Percentiles rank a stretch among this genome's conserved stretches.
phyloP scores from a whole-genome alignment of 768 basidiomycete species.

The Trametes cingulata region DNA sequence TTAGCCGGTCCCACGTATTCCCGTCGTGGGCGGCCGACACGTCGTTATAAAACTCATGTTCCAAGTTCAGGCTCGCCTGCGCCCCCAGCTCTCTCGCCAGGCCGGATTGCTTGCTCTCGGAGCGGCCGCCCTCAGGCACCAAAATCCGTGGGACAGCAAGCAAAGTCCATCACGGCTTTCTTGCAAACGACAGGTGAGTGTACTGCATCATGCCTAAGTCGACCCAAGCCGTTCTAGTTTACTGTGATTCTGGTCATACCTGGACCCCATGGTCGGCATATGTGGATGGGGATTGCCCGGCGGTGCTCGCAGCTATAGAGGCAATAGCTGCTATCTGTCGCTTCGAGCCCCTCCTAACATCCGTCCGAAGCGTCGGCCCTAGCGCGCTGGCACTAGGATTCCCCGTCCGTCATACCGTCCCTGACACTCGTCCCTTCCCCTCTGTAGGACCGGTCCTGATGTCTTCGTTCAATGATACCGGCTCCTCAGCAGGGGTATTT shows the following conservation, averaged over 20 bases:
- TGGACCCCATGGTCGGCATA: neutral
- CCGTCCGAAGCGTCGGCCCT: conserved; percentile 11
- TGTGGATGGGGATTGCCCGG: conserved; percentile 11
- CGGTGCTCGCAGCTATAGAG: conserved; percentile 21
- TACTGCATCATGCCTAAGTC: neutral
- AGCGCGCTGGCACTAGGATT: conserved; percentile 10
- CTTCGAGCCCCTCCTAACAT: conserved; percentile 14
- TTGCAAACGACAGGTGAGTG: conserved; percentile 2
- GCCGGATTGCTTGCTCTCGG: conserved; percentile 4
- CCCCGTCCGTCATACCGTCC: conserved; percentile 6
- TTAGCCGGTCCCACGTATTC: conserved; percentile 28
- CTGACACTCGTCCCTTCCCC: conserved; percentile 10
- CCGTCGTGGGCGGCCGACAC: neutral
- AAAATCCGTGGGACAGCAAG: neutral
- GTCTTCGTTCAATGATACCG: conserved; percentile 12
- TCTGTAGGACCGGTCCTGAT: conserved; percentile 8
- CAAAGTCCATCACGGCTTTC: neutral
- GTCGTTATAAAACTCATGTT: conserved; percentile 13
- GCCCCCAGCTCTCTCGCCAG: conserved; percentile 5
- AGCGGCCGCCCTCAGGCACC: conserved; percentile 10
- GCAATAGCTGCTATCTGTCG: conserved; percentile 13
- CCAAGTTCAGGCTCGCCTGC: neutral
- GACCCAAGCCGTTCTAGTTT: neutral
- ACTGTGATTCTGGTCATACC: neutral
- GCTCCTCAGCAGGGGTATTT: conserved; percentile 13